Percentiles rank a stretch among this genome's conserved stretches.
Conservation (phyloP, 257 asterid genomes). For the Vinca minor region DNA sequence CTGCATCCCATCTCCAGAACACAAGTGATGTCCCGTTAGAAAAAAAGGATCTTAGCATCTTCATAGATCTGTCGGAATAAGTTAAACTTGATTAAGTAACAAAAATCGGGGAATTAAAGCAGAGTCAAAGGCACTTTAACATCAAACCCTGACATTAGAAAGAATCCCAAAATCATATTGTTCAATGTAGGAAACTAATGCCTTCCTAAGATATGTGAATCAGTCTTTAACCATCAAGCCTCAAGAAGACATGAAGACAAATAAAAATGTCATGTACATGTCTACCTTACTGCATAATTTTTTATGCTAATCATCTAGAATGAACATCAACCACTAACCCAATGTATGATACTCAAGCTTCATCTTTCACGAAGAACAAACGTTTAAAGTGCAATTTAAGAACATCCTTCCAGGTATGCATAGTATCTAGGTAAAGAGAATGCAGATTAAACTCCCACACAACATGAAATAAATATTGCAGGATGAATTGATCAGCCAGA, state of each 20-base stretch:
- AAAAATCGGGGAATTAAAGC: neutral
- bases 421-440: neutral
- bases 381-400: neutral
- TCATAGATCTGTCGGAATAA: constrained; percentile 50
- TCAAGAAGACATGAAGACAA: too few relatives aligned
- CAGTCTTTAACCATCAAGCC: too few relatives aligned
- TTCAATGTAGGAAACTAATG: neutral
- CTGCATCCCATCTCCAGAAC: constrained; percentile 67
- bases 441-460: neutral
- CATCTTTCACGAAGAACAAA: neutral
- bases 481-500: neutral
- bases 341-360: neutral
- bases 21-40: too few relatives aligned
- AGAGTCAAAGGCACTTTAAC: too few relatives aligned
- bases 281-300: too few relatives aligned
- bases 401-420: too few relatives aligned
- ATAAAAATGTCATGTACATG: neutral
- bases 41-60: too few relatives aligned
- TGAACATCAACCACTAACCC: neutral
- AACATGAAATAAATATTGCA: constrained; percentile 1
- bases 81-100: constrained; percentile 9
- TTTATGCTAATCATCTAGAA: too few relatives aligned
- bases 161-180: neutral
- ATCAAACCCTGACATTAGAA: neutral
- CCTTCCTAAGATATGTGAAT: too few relatives aligned